phyloP scores from a whole-genome alignment of 805 yeast genomes.

The Sugiyamaella americana region DNA sequence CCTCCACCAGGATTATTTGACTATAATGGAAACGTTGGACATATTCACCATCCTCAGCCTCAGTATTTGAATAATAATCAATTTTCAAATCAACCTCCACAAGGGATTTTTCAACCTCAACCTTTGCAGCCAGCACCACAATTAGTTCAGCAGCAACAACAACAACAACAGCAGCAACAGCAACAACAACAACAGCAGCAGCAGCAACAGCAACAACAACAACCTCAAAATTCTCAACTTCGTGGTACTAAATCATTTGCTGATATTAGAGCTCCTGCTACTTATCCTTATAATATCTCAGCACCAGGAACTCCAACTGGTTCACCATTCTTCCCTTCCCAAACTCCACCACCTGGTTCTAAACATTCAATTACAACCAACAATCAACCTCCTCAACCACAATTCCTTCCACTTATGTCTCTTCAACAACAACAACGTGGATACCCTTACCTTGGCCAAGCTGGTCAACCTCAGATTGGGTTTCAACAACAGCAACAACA shows the following conservation, averaged over 20 bases:
- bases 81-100: background rate
- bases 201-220: constrained; percentile 5
- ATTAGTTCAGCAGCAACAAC: constrained; percentile 13
- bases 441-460: constrained; percentile 12
- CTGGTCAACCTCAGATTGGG: constrained; percentile 10
- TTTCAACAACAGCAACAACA: constrained; percentile 2
- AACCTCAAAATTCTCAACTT: constrained; percentile 13
- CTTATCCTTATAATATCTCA: constrained; percentile 16
- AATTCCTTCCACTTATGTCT: constrained; percentile 3
- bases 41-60: constrained; percentile 19
- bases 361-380: constrained; percentile 15
- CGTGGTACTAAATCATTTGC: constrained; percentile 33
- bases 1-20: constrained; percentile 14
- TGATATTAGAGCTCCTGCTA: constrained; percentile 27
- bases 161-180: constrained; percentile 10
- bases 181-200: constrained; percentile 9
- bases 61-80: constrained; percentile 9
- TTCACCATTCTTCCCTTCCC: constrained; percentile 24
- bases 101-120: constrained; percentile 1
- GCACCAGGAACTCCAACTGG: constrained; percentile 21
- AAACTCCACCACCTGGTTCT: constrained; percentile 20
- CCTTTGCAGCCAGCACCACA: constrained; percentile 13
- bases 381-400: constrained; percentile 26
- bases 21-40: constrained; percentile 5
- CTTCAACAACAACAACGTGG: constrained; percentile 13